Evolutionary conservation across 345 rosid genomes (phyloP).

Genomic region (Eutrema japonicum): DNA sequence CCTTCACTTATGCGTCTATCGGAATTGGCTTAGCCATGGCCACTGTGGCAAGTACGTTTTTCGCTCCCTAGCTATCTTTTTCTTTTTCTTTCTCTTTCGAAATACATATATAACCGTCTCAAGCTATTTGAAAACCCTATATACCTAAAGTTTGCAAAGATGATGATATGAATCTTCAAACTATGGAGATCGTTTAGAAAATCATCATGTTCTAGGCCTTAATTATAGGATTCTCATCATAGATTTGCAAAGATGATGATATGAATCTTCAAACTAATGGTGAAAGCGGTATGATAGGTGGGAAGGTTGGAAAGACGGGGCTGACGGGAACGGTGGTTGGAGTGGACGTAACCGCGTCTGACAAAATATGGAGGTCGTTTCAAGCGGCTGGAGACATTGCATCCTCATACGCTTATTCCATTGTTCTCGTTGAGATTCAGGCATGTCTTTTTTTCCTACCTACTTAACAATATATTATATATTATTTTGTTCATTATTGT

Average conservation of each 20-base stretch:
- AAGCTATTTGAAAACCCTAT: too few relatives aligned
- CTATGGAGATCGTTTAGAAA: too few relatives aligned
- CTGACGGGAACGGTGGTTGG: conserved; percentile 65
- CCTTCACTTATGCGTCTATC: conserved; percentile 75
- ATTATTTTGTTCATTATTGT: too few relatives aligned
- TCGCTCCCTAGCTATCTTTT: background rate
- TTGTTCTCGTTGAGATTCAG: conserved; percentile 85
- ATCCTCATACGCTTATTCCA: conserved; percentile 80
- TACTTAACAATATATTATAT: too few relatives aligned
- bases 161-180: too few relatives aligned
- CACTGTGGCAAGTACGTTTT: conserved; percentile 40
- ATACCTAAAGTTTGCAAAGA: too few relatives aligned
- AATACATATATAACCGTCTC: background rate
- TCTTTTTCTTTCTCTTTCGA: background rate
- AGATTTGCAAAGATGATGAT: background rate
- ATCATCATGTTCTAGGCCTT: background rate
- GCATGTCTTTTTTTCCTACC: conserved; percentile 24
- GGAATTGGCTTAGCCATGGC: conserved; percentile 85
- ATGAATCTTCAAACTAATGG: conserved; percentile 16
- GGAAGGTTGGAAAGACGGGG: conserved; percentile 50
- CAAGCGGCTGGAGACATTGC: conserved; percentile 87
- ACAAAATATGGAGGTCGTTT: conserved; percentile 77
- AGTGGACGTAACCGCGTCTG: conserved; percentile 64
- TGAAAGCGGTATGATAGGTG: conserved; percentile 36
- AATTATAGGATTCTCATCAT: conserved; percentile 5